These are phyloP conservation scores for Euclidium syriacum DNA, from an alignment of 345 rosid genomes.

Conservation along the genomic window DNA sequence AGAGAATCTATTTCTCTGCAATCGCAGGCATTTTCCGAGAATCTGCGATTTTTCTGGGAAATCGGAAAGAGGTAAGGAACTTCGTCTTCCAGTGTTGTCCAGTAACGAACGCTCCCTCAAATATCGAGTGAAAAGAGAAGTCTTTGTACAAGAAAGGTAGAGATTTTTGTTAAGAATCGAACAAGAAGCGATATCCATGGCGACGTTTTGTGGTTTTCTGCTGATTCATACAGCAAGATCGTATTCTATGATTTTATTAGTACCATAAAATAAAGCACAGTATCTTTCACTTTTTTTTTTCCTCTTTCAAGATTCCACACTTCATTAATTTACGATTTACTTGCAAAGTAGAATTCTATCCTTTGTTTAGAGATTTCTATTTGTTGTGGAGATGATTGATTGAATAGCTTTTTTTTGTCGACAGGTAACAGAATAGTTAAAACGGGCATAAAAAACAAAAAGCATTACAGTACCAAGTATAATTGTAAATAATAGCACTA, in stretches of 20 bases:
- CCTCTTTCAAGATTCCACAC: neutral
- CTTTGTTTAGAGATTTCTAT: neutral
- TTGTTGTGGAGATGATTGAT: neutral
- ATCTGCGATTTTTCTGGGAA: slow-evolving; percentile 23
- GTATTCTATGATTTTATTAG: neutral
- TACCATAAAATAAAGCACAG: neutral
- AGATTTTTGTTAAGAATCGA: slow-evolving; percentile 38
- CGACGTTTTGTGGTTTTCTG: neutral
- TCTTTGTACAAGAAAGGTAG: slow-evolving; percentile 20
- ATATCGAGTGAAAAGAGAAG: slow-evolving; percentile 11
- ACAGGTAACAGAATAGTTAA: too few relatives aligned
- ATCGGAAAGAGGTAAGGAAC: slow-evolving; percentile 21
- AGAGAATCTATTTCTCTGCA: slow-evolving; percentile 36
- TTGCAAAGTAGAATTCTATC: neutral
- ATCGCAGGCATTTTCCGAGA: slow-evolving; percentile 27
- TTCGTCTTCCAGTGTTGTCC: slow-evolving; percentile 11
- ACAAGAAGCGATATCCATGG: slow-evolving; percentile 42
- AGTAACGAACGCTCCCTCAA: neutral
- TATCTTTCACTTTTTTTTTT: neutral
- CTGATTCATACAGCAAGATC: slow-evolving; percentile 5
- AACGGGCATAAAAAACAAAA: too few relatives aligned
- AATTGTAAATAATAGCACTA: too few relatives aligned
- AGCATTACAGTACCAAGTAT: too few relatives aligned
- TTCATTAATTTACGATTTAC: too few relatives aligned
- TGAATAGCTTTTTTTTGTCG: too few relatives aligned